Evolutionary conservation across 2,329 filamentous ascomycete species (phyloP), one percentile per base, ranked within the genome.

Genomic region (Venturia effusa): DNA sequence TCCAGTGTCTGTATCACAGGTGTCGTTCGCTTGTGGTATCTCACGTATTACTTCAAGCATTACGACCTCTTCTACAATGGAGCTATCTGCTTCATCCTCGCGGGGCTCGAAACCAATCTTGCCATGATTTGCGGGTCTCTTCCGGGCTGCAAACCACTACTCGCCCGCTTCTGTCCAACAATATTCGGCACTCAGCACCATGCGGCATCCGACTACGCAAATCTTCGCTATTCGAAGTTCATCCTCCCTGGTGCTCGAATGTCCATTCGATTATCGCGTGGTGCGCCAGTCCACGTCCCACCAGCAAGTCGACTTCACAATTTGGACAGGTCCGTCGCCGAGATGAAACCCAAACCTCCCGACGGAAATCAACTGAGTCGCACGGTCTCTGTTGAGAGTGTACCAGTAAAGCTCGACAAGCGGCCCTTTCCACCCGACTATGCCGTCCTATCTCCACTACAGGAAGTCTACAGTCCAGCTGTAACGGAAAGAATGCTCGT

Each of bases 41-140:
- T 70, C 6, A 66, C 67, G 17, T 43, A 69, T 1, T 73, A 70
- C 57, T 66, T 73, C 17, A 43, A 65, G 15, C 69, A 69, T 1
- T 71, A 68, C 34, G 72, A 73, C 45, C 66, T 65, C 3, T 70
- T 71, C 41, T 74, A 71, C 30, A 65, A 73, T 37, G 72, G 70
- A n/a, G 68, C 68, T 10, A 66, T 67, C 11, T 66, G 69, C 24
- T 72, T 69, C 62, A 67, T 70, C 55, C 68, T 72, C 57, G 68
- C 70, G 61, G 69, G 68, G 1, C 66, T 72, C 30, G 72, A 74
- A 63, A 67, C 67, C 43, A 67, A 69, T 45, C 34, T 71, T 3
- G 72, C 70, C n/a, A 71, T 74, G 8, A 67, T 68, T 10, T 73
- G 71, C 54, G 72, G 71, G 39, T 74, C 70, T 43, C 68, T 74